Base-by-base conservation (phyloP, 2,329 filamentous ascomycete genomes). In the Fusarium pininemorale region DNA sequence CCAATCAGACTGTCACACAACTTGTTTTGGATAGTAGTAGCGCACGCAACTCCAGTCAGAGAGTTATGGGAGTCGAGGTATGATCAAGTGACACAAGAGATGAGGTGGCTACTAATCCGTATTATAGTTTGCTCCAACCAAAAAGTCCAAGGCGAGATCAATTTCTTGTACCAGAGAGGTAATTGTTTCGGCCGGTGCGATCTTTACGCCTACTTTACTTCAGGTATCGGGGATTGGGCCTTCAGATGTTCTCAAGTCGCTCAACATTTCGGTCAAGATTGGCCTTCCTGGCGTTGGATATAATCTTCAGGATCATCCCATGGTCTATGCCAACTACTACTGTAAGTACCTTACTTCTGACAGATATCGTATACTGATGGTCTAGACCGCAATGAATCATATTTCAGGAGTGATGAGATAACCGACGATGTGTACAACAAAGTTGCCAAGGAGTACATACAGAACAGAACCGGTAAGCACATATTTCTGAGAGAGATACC, bases 251-350 rank as follows among this genome's bases (percentile, higher is more conserved):
- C 65, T 73, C 2, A 35, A 66, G 22, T 22, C 59, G 5, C 45
- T 69, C 1, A 42, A 63, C 2, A 69, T 73, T 14, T 18, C 50
- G 0, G 60, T 69, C 13, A 54, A 65, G 22, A 62, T 73, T 24
- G 51, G 69, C 32, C 56, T 73, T 24, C 50, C 64, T n/a, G 59
- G 59, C 3, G 56, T 72, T 24, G 64, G 70, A 22, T 48, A 69
- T 26, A 72, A 73, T 35, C 42, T 73, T 5, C 69, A 73, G 39
- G 69, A 72, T 18, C 69, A 73, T 35, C 64, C 68, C 7, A 72
- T 71, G 70, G 26, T 68, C 9, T 50, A 59, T 18, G 58, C 48
- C 9, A 64, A 51, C 20, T 72, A 72, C 11, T 56, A 63, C 44
- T 72, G 68, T 68, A 28, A 44, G 63, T 24, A 22, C 16, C 7